Evolutionary conservation across 495 filamentous ascomycete genomes (phyloP).

Genomic region (Neurospora pannonica): DNA sequence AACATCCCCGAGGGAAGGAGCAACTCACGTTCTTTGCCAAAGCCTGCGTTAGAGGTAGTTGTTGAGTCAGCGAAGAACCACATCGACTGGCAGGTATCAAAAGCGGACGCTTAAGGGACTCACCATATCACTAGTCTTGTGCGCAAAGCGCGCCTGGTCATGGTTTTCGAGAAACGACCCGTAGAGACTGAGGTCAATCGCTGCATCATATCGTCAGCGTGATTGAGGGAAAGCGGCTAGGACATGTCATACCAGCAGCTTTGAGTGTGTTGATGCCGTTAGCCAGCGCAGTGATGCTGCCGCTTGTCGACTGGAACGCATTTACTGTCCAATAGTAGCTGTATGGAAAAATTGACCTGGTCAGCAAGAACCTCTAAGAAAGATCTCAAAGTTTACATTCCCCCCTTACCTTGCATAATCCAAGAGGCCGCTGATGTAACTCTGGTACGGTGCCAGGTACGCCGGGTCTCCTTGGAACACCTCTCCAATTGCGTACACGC

Average conservation of each 20-base stretch:
- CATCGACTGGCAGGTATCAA: too few species aligned
- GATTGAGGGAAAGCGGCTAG: background rate
- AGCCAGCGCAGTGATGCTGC: constrained; percentile 50
- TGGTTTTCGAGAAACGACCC: constrained; percentile 78
- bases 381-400: background rate
- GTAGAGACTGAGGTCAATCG: constrained; percentile 53
- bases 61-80: background rate
- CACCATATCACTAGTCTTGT: constrained; percentile 40
- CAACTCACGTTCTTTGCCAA: constrained; percentile 17
- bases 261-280: constrained; percentile 50
- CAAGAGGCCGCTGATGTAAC: constrained; percentile 50
- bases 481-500: constrained; percentile 64
- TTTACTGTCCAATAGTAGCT: constrained; percentile 51
- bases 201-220: constrained; percentile 16
- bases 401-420: constrained; percentile 55
- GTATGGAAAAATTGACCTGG: background rate
- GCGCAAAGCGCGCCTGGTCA: constrained; percentile 60
- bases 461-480: constrained; percentile 52
- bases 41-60: background rate
- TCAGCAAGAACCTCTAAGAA: background rate
- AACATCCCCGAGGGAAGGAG: constrained; percentile 9
- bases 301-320: constrained; percentile 51
- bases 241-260: constrained; percentile 4
- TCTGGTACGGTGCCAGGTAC: constrained; percentile 59
- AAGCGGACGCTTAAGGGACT: background rate